Evolutionary conservation across 208 protist genomes (phyloP), one percentile per base, ranked within the genome.

Genomic region (Trypanosoma platydactyli): DNA sequence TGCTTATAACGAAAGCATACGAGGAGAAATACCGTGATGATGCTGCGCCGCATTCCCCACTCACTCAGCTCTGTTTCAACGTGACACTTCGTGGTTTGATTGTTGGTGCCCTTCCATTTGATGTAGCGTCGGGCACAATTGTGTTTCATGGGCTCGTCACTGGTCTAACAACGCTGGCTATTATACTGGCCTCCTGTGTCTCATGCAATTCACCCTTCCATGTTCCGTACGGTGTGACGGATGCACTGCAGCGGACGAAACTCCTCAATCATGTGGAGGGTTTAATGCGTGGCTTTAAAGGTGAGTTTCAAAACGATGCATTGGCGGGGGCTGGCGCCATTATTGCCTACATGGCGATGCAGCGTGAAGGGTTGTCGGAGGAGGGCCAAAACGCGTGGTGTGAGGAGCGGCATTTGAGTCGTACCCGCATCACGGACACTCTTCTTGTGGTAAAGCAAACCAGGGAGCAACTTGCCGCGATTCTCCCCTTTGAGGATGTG

Each of bases 321-420:
- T 71, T 91, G 44, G 75, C 76, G 50, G 71, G 68, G 16, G 72
- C 86, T 64, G 81, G 77, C 54, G 84, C 76, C 0, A 71, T 89
- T n/a, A 63, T 94, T 35, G 77, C 76, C 27, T 94, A 88, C 73
- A 84, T 89, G 76, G 80, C 72, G 54, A 88, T 89, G 87, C 81
- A 89, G 69, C 73, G 76, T 48, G 77, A 84, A 48, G 87, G 87
- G 12, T 59, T 89, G n/a, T 91, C 84, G 1, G 87, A 90, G 60
- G 84, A 89, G 60, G 87, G 73, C 24, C 80, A 89, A 67, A 79
- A 81, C 60, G 58, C 78, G 59, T 94, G 87, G 87, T 94, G 87
- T 51, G 67, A 79, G 48, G 65, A 81, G 48, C 81, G 80, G 30
- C 79, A 66, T 53, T 38, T 90, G n/a, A 94, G 81, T 69, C 82